These are phyloP conservation scores for Tolypocladium ovalisporum DNA, from an alignment of 2,329 filamentous ascomycete genomes.

Conservation along the genomic window DNA sequence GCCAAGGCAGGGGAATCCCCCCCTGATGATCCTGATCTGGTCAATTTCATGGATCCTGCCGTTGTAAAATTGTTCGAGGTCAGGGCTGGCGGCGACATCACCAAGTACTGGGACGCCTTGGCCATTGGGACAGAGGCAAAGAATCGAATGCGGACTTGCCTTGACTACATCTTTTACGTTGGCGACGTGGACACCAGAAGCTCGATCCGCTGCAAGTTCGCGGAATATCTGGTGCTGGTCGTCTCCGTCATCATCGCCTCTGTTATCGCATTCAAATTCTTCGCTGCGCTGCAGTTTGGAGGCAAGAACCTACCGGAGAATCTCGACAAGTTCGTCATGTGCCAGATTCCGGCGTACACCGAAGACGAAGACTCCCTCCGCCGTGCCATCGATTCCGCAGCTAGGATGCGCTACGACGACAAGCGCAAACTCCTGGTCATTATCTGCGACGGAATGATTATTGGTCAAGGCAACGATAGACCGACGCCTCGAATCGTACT, in stretches of 20 bases:
- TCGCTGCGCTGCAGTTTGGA: slow-evolving; percentile 90
- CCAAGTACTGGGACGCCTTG: slow-evolving; percentile 70
- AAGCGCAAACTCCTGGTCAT: slow-evolving; percentile 93
- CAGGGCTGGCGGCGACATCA: slow-evolving; percentile 68
- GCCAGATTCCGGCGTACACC: slow-evolving; percentile 93
- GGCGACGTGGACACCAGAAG: slow-evolving; percentile 86
- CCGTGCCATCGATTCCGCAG: slow-evolving; percentile 91
- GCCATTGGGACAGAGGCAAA: slow-evolving; percentile 45
- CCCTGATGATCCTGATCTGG: slow-evolving; percentile 38
- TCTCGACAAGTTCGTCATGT: slow-evolving; percentile 96
- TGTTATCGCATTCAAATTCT: slow-evolving; percentile 91
- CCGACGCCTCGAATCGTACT: slow-evolving; percentile 92
- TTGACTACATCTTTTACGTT: slow-evolving; percentile 92
- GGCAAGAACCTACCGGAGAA: slow-evolving; percentile 88
- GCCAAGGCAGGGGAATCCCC: slow-evolving; percentile 40
- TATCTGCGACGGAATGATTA: slow-evolving; percentile 98
- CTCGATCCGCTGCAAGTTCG: slow-evolving; percentile 74
- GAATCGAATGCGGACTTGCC: slow-evolving; percentile 63
- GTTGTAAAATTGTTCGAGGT: slow-evolving; percentile 70
- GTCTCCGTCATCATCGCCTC: slow-evolving; percentile 70
- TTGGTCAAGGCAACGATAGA: slow-evolving; percentile 93
- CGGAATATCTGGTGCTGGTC: slow-evolving; percentile 78
- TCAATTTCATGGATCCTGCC: slow-evolving; percentile 69
- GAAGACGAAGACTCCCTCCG: slow-evolving; percentile 96
- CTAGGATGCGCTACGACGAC: slow-evolving; percentile 93